These are phyloP conservation scores for Rosa chinensis DNA, from an alignment of 306 rosid species.

Conservation along the genomic window DNA sequence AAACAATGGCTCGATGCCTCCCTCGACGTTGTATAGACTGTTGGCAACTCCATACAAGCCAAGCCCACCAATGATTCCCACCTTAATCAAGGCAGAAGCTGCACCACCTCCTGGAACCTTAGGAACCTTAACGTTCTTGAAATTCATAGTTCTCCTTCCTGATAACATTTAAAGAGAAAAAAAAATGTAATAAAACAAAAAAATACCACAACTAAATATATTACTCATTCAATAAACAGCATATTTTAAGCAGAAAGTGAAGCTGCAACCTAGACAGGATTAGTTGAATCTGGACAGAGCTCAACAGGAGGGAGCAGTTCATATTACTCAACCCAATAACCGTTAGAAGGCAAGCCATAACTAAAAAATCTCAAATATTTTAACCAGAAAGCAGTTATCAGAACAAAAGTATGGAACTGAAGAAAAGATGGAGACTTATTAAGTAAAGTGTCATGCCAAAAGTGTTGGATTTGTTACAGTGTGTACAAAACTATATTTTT, in stretches of 20 bases:
- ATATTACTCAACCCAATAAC: background rate
- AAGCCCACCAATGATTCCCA: conserved; percentile 68
- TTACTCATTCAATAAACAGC: background rate
- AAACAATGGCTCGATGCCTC: conserved; percentile 90
- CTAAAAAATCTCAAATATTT: background rate
- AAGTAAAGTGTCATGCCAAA: background rate
- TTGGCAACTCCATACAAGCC: conserved; percentile 71
- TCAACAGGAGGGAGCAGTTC: background rate
- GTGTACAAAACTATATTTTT: background rate
- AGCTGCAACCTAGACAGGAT: background rate
- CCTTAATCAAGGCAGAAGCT: conserved; percentile 53
- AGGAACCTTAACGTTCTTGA: conserved; percentile 48
- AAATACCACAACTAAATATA: background rate
- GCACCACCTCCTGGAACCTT: conserved; percentile 77
- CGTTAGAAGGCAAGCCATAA: background rate
- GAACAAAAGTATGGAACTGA: background rate
- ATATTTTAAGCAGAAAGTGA: background rate
- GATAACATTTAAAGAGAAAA: background rate
- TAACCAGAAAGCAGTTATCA: background rate
- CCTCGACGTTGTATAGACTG: conserved; percentile 95
- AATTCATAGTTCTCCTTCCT: conserved; percentile 38
- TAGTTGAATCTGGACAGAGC: background rate
- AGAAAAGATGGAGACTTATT: background rate
- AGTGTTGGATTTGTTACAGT: background rate
- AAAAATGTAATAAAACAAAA: background rate